Percentiles rank a stretch among this genome's conserved stretches.
Conservation (phyloP, 1,284 basidiomycete species). For the Rhizopogon parksii region DNA sequence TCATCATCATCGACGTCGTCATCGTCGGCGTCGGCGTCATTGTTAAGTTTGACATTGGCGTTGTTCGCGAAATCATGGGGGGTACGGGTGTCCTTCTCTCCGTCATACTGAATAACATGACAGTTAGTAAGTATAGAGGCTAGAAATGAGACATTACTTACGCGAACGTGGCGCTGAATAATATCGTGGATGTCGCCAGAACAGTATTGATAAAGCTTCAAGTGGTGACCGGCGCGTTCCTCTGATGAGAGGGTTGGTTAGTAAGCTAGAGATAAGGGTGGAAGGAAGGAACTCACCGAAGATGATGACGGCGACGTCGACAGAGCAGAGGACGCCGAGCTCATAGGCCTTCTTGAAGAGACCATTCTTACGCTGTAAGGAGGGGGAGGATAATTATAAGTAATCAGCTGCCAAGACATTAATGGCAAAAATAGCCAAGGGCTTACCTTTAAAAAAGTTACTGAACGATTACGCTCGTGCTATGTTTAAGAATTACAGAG, state of each 20-base stretch:
- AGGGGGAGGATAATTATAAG: slow-evolving; percentile 31
- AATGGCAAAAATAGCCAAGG: slow-evolving; percentile 42
- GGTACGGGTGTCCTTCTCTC: slow-evolving; percentile 45
- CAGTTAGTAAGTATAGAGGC: not conserved
- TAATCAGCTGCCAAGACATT: slow-evolving; percentile 38
- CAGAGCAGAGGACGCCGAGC: slow-evolving; percentile 66
- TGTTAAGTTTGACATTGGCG: slow-evolving; percentile 31
- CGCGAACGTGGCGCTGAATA: slow-evolving; percentile 42
- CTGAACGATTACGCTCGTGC: slow-evolving; percentile 87
- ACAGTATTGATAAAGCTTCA: slow-evolving; percentile 60
- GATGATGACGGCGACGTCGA: slow-evolving; percentile 56
- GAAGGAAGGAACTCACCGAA: slow-evolving; percentile 36
- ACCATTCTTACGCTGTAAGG: slow-evolving; percentile 70
- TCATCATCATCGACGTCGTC: slow-evolving; percentile 31
- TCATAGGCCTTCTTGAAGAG: slow-evolving; percentile 90
- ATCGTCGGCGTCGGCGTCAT: slow-evolving; percentile 36
- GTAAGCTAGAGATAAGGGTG: slow-evolving; percentile 13
- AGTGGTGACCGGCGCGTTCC: slow-evolving; percentile 46
- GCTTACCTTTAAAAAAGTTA: slow-evolving; percentile 83
- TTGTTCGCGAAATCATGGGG: slow-evolving; percentile 40
- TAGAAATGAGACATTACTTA: slow-evolving; percentile 21
- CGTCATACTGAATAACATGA: slow-evolving; percentile 36
- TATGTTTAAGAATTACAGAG: slow-evolving; percentile 35
- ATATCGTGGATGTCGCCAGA: slow-evolving; percentile 48
- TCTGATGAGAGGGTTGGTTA: slow-evolving; percentile 26